Evolutionary conservation across 225 moss, liverwort and hornwort species (phyloP).

Genomic region (Ulota crispa): DNA sequence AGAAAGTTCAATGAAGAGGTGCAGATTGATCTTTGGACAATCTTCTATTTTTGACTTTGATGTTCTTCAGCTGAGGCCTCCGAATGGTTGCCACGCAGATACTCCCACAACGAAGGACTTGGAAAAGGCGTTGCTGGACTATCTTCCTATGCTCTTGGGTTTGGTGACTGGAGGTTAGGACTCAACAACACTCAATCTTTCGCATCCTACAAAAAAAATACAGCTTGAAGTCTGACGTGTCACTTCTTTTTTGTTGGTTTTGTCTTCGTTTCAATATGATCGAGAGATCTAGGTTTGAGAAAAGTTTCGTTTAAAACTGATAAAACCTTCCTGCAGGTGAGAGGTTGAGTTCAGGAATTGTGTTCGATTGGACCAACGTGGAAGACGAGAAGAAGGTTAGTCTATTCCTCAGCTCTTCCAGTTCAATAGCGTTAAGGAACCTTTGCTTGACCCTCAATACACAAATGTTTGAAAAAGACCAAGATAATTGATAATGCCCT

Average conservation of each 20-base stretch:
- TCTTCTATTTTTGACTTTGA: not conserved
- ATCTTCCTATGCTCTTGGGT: conserved; percentile 53
- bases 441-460: not conserved
- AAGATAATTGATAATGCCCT: not conserved
- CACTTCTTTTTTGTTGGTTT: not conserved
- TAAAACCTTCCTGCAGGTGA: conserved; percentile 29
- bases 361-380: conserved; percentile 59
- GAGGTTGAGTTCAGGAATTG: conserved; percentile 42
- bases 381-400: conserved; percentile 61
- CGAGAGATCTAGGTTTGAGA: not conserved
- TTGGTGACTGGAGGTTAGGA: conserved; percentile 51
- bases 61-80: not conserved
- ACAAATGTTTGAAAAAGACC: not conserved
- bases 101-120: conserved; percentile 24
- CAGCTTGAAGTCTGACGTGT: not conserved
- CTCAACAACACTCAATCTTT: not conserved
- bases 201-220: not conserved
- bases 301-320: not conserved
- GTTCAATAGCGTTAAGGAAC: not conserved
- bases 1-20: not conserved
- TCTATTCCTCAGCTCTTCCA: not conserved
- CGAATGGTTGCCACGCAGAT: conserved; percentile 26
- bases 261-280: too few relatives aligned
- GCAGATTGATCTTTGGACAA: too few relatives aligned
- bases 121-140: conserved; percentile 43